These are phyloP conservation scores for Leccinum disarticulatum DNA, from an alignment of 768 basidiomycete genomes.

Conservation along the genomic window DNA sequence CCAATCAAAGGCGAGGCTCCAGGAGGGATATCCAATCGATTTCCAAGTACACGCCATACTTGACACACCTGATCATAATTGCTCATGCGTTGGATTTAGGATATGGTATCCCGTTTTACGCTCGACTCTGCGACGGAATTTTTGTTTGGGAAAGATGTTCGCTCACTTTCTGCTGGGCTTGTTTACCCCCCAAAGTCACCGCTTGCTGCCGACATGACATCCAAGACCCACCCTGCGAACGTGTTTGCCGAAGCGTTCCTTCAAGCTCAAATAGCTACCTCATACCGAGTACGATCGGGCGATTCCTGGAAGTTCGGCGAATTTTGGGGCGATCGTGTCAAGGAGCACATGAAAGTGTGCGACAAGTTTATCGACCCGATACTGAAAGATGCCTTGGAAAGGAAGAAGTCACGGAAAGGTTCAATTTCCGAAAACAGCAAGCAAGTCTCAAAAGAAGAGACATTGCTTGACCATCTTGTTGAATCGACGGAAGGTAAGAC, in stretches of 20 bases:
- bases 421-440: constrained; percentile 16
- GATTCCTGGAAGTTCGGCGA: constrained; percentile 52
- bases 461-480: background rate
- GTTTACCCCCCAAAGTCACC: constrained; percentile 43
- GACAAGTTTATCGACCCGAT: constrained; percentile 55
- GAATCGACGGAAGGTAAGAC: background rate
- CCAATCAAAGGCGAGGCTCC: constrained; percentile 43
- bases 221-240: constrained; percentile 35
- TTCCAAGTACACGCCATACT: constrained; percentile 43
- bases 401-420: constrained; percentile 30
- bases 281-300: constrained; percentile 42
- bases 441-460: background rate
- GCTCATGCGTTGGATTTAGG: constrained; percentile 31
- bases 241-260: constrained; percentile 50
- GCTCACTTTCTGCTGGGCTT: constrained; percentile 46
- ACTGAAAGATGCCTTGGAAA: constrained; percentile 44
- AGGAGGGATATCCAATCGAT: constrained; percentile 51
- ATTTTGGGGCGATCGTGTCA: constrained; percentile 49
- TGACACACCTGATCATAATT: background rate
- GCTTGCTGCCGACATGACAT: constrained; percentile 7
- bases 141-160: constrained; percentile 51
- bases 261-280: constrained; percentile 43
- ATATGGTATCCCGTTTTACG: constrained; percentile 56
- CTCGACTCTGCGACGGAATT: constrained; percentile 61
- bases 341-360: constrained; percentile 45